Conservation (phyloP, 495 filamentous ascomycete genomes). For the Eremomyces bilateralis region DNA sequence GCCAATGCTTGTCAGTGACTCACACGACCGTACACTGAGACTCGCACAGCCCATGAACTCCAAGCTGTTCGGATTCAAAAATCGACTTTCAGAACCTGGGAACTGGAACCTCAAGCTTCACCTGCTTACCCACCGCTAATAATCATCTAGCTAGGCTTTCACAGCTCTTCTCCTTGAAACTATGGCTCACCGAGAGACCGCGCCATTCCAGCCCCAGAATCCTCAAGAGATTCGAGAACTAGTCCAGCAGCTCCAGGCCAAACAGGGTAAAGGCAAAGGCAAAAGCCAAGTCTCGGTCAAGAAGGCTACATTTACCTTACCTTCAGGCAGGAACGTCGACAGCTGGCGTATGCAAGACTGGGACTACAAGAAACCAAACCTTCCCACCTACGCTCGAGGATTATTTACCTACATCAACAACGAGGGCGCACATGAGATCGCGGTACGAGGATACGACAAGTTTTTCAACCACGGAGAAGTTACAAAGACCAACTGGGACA, state of each 20-base stretch:
- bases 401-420: slow-evolving; percentile 58
- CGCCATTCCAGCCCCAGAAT: slow-evolving; percentile 43
- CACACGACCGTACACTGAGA: no score
- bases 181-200: slow-evolving; percentile 18
- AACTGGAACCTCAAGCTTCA: no score
- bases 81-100: no score
- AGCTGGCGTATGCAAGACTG: slow-evolving; percentile 88
- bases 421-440: slow-evolving; percentile 50
- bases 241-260: slow-evolving; percentile 32
- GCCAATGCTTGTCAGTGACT: no score
- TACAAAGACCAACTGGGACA: slow-evolving; percentile 53
- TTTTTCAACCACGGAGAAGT: slow-evolving; percentile 90
- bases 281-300: slow-evolving; percentile 36
- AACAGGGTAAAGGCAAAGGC: slow-evolving; percentile 23
- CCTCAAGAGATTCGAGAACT: slow-evolving; percentile 36
- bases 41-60: no score
- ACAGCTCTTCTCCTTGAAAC: no score
- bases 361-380: slow-evolving; percentile 71
- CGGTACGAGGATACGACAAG: slow-evolving; percentile 83
- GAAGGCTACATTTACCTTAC: slow-evolving; percentile 48
- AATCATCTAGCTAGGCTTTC: no score
- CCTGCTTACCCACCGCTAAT: no score
- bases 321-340: slow-evolving; percentile 40
- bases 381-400: slow-evolving; percentile 81
- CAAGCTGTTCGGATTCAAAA: no score